Base-by-base conservation (phyloP, 345 rosid species). In the Geranium brycei region DNA sequence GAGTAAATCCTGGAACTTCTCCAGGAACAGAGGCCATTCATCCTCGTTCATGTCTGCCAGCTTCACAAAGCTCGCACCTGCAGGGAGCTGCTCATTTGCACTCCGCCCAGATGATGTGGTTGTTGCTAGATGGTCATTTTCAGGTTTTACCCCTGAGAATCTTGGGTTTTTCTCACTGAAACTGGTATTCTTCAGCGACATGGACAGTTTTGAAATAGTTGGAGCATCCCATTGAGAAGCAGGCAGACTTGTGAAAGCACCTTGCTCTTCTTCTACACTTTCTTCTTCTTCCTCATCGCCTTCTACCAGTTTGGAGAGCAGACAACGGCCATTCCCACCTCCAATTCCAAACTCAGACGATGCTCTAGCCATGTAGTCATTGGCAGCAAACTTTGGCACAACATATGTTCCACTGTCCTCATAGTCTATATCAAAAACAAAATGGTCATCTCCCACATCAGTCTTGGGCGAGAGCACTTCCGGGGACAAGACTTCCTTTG, bases 31-130 rank as follows among this genome's bases (percentile, higher is more conserved):
- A 7, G 19, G 60, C 99, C 99, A 93, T 58, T 83, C 96, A n/a
- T 81, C 96, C 61, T 88, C 91, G 6, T 66, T 80, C 88, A 93
- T 80, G 76, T 93, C 95, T 7, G 95, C 87, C 60, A 91, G 75
- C 80, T 85, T 77, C 81, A 93, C 89, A 63, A 93, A 91, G 79
- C 88, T 91, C 66, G 51, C 71, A 64, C 88, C 84, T 11, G 77
- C 83, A 60, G 91, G 96, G 61, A 87, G 85, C 80, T 83, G 97
- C 79, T 88, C 96, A 64, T 82, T 88, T 3, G 97, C 97, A 72
- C 97, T 93, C 75, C 87, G 91, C 62, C 92, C 96, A 51, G 87
- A 83, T 47, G 87, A 90, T 40, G 90, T 71, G 30, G 75, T 81
- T 30, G 75, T 81, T 4, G 70, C 19, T 38, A 75, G 68, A 66